Conservation (phyloP, 2,329 filamentous ascomycete species). For the Nemania sp. region DNA sequence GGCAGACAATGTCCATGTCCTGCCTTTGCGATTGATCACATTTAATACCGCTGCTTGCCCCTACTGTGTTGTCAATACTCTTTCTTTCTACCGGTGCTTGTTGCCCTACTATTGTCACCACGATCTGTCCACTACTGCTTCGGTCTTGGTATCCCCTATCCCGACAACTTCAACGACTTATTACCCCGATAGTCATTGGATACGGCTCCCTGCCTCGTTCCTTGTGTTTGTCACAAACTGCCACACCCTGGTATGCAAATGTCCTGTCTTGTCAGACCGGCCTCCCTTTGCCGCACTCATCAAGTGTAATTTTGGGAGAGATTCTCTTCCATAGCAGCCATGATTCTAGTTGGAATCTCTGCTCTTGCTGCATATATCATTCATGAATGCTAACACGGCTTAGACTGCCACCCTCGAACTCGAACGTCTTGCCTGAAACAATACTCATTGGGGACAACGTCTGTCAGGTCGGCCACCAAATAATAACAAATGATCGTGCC, state of each 20-base stretch:
- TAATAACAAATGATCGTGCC: conserved; percentile 10
- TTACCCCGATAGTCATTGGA: conserved; percentile 8
- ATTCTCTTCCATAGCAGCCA: neutral
- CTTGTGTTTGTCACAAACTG: conserved; percentile 22
- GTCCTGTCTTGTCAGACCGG: conserved; percentile 4
- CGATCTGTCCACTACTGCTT: neutral
- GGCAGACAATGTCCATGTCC: conserved; percentile 11
- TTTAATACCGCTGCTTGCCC: conserved; percentile 11
- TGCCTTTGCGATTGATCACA: conserved; percentile 23
- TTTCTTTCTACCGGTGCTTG: neutral
- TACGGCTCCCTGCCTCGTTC: conserved; percentile 11
- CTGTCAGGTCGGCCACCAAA: neutral
- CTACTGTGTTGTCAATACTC: neutral
- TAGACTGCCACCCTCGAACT: conserved; percentile 4
- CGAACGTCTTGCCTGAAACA: too few species aligned
- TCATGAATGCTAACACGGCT: conserved; percentile 9
- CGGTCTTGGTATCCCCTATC: conserved; percentile 16
- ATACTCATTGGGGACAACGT: conserved; percentile 1
- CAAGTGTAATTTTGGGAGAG: neutral
- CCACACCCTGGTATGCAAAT: conserved; percentile 17
- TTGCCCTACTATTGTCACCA: neutral
- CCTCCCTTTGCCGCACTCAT: conserved; percentile 5
- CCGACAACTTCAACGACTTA: neutral
- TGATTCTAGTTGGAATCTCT: neutral
- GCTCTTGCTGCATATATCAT: neutral